Base-by-base conservation (phyloP, 2,329 filamentous ascomycete genomes). In the Emmonsiellopsis sp. region DNA sequence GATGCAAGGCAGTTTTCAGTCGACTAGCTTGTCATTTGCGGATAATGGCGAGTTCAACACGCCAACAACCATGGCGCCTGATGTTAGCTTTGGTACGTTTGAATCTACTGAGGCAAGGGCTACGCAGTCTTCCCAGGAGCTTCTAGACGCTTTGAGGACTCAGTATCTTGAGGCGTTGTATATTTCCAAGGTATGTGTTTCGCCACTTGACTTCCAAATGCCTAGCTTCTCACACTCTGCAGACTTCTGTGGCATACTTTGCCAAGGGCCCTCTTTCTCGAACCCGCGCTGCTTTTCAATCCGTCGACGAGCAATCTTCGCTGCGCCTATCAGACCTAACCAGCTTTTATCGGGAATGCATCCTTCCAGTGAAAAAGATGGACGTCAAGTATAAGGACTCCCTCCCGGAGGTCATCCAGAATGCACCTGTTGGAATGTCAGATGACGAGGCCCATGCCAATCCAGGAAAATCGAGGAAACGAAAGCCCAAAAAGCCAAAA, bases 171-270 rank as follows among this genome's bases (percentile, higher is more conserved):
- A 73, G 52, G 66, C 70, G 55, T 65, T 74, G 35, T 74, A 74
- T 52, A 61, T 70, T 4, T 73, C 72, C 34, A 73, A 73, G 64
- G 70, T 72, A 54, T 53, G 55, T 45, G 26, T 51, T 54, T 54
- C 13, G 3, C 20, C 38, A 11, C 6, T 20, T 26, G 7, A 15
- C 43, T 38, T 35, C 35, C 26, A n/a, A 20, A 26, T 50, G 3
- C 26, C 26, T 11, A n/a, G 3, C 20, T 13, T 38, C 52, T 63
- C 15, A 65, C 54, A 54, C 35, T 40, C 26, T n/a, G 8, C 55
- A 75, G 66, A 71, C 73, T n/a, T 76, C 74, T 31, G 63, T 78
- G 52, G 75, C 75, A 52, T 78, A 77, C 59, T 78, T 77, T 60
- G 74, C 74, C 37, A 78, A 78, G 63, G 75, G 75, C 4, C 74